These are phyloP conservation scores for Saccharomyces hybrid DNA, from an alignment of 1,139 yeast species.

Conservation along the genomic window DNA sequence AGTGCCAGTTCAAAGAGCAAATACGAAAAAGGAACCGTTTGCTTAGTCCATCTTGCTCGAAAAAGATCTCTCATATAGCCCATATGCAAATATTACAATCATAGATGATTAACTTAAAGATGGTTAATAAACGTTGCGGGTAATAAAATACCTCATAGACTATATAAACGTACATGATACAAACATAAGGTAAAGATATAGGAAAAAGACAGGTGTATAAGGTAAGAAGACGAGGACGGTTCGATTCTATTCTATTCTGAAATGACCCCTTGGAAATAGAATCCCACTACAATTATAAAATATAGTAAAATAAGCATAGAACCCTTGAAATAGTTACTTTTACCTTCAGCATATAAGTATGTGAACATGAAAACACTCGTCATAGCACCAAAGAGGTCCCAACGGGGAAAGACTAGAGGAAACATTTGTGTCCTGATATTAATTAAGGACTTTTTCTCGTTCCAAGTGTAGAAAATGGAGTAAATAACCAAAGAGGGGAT, in stretches of 20 bases:
- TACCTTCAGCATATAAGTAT: conserved; percentile 93
- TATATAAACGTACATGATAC: not conserved
- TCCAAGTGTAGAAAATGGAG: conserved; percentile 42
- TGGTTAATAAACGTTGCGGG: not conserved
- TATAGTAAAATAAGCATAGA: conserved; percentile 78
- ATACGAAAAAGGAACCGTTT: not conserved
- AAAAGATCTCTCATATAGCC: not conserved
- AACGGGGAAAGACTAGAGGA: conserved; percentile 82
- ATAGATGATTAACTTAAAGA: not conserved
- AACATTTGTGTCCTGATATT: conserved; percentile 47
- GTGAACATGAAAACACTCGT: conserved; percentile 85
- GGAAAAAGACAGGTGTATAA: not conserved
- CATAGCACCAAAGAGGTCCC: conserved; percentile 88
- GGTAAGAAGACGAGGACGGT: not conserved
- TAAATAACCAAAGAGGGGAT: conserved; percentile 84
- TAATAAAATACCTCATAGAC: not conserved
- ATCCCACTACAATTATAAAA: conserved; percentile 69
- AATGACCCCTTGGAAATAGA: conserved; percentile 53
- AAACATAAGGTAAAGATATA: not conserved
- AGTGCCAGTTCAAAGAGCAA: not conserved
- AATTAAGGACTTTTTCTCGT: conserved; percentile 31
- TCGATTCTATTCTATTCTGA: not conserved
- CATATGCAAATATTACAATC: too few species aligned
- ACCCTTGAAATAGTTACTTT: conserved; percentile 92
- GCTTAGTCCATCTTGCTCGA: not conserved